Evolutionary conservation across 176 grass and related monocot genomes (phyloP).

Genomic region (Paspalum notatum): DNA sequence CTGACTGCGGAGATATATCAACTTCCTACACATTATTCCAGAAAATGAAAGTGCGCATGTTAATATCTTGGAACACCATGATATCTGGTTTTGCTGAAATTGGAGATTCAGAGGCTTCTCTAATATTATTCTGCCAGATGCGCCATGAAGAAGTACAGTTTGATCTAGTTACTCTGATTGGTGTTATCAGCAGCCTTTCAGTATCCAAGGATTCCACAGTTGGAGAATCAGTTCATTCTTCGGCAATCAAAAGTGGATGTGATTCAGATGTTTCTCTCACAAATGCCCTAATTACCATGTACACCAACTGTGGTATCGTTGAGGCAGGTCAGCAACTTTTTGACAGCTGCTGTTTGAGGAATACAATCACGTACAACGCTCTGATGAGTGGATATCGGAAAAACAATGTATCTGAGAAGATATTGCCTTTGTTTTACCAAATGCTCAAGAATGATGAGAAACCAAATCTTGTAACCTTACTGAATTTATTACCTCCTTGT

Average conservation of each 20-base stretch:
- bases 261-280: constrained; percentile 54
- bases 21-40: constrained; percentile 55
- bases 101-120: constrained; percentile 38
- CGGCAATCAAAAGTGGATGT: constrained; percentile 69
- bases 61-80: constrained; percentile 82
- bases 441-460: constrained; percentile 50
- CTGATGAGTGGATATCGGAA: constrained; percentile 76
- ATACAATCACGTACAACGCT: constrained; percentile 60
- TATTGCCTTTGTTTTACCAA: constrained; percentile 56
- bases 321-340: constrained; percentile 55
- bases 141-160: constrained; percentile 42
- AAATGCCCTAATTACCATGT: constrained; percentile 80
- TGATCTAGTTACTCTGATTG: constrained; percentile 71
- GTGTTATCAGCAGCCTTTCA: constrained; percentile 48
- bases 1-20: constrained; percentile 50
- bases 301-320: constrained; percentile 61
- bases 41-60: constrained; percentile 30
- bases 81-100: constrained; percentile 62
- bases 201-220: constrained; percentile 22
- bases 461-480: constrained; percentile 57
- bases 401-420: constrained; percentile 41
- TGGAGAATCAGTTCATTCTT: constrained; percentile 57
- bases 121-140: constrained; percentile 58
- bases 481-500: constrained; percentile 66
- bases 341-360: constrained; percentile 38